phyloP scores from a whole-genome alignment of 495 filamentous ascomycete genomes.

The Aspergillus diversus region DNA sequence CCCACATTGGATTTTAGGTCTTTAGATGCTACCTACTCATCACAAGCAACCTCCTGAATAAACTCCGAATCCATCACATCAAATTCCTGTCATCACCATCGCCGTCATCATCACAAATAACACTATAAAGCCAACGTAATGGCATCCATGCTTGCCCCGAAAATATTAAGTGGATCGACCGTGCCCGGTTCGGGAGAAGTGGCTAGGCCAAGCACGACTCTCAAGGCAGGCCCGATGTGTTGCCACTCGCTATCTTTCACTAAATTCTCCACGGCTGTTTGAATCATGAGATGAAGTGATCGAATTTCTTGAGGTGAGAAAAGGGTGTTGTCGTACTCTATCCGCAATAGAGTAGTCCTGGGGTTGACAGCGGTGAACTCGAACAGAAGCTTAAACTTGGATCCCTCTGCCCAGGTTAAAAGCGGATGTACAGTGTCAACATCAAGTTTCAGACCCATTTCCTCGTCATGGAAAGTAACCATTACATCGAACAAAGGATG shows the following conservation, averaged over 20 bases:
- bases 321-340: not conserved
- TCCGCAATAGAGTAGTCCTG: not conserved
- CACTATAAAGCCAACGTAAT: not conserved
- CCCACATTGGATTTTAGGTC: not conserved
- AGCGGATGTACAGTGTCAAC: not conserved
- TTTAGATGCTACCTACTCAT: no score
- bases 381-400: conserved; percentile 7
- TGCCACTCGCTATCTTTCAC: not conserved
- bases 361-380: conserved; percentile 5
- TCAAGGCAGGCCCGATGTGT: not conserved
- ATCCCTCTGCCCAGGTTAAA: not conserved
- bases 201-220: not conserved
- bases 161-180: not conserved
- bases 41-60: not conserved
- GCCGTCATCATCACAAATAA: not conserved
- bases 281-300: not conserved
- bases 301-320: not conserved
- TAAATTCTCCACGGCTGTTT: not conserved
- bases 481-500: conserved; percentile 36
- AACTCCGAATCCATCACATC: not conserved
- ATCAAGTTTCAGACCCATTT: not conserved
- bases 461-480: conserved; percentile 37
- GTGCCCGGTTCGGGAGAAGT: not conserved
- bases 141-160: not conserved
- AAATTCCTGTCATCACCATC: not conserved